A percentile compares a stretch with the other conserved stretches of the same genome.
phyloP scores from a whole-genome alignment of 768 basidiomycete species.

The Heimioporus sp. region DNA sequence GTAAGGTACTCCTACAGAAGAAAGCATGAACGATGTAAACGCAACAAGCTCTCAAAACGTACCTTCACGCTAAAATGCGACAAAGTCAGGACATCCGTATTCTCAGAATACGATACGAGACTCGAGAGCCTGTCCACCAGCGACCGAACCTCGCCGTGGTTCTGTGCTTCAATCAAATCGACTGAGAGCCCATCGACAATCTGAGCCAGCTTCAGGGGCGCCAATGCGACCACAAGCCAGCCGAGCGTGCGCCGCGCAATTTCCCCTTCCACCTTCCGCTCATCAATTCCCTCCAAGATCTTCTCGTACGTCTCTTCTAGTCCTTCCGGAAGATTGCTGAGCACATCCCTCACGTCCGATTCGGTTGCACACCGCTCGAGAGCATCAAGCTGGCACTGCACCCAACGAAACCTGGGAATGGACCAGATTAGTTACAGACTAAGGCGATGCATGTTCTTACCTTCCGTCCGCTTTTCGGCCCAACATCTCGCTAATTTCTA shows the following conservation, averaged over 20 bases:
- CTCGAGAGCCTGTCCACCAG: background rate
- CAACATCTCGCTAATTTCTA: background rate
- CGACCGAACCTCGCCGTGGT: too few relatives aligned
- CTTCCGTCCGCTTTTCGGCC: background rate
- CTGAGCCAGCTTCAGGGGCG: background rate
- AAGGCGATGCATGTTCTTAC: background rate
- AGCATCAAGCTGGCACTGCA: background rate
- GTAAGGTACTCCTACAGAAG: conserved; percentile 4
- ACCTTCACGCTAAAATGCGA: conserved; percentile 14
- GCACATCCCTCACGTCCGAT: background rate
- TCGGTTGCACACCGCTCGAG: background rate
- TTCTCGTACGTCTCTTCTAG: background rate
- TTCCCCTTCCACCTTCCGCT: background rate
- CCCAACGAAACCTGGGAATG: background rate
- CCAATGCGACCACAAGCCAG: background rate
- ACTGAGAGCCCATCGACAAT: background rate
- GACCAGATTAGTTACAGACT: background rate
- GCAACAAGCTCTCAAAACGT: background rate
- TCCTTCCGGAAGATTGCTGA: background rate
- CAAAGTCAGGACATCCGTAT: background rate
- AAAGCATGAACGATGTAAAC: background rate
- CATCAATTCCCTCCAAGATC: background rate
- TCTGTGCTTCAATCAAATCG: background rate
- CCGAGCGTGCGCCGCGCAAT: background rate
- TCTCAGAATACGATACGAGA: conserved; percentile 2